Percentiles rank a stretch among this genome's conserved stretches.
These are phyloP conservation scores for Urochloa ruziziensis DNA, from an alignment of 176 grass and related monocot species.

Conservation along the genomic window DNA sequence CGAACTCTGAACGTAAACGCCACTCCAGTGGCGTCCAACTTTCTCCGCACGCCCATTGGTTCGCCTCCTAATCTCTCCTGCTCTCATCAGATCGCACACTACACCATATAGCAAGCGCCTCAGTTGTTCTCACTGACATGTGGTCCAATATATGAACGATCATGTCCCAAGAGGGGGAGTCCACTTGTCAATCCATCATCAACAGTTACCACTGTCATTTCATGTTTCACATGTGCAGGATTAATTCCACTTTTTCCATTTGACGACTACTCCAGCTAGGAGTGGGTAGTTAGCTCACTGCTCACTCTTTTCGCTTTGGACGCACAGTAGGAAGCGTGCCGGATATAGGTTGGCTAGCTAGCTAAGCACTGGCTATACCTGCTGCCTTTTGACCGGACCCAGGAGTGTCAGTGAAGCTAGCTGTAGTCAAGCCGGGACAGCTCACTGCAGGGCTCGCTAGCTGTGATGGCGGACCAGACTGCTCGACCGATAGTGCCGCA, in stretches of 20 bases:
- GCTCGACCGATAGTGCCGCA: neutral
- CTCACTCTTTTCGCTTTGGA: neutral
- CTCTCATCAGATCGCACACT: neutral
- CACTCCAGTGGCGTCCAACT: neutral
- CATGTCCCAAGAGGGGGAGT: neutral
- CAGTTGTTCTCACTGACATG: neutral
- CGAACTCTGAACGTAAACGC: neutral
- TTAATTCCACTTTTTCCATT: neutral
- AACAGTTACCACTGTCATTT: neutral
- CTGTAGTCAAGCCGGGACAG: conserved; percentile 45
- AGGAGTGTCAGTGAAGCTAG: conserved; percentile 38
- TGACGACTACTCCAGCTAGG: neutral
- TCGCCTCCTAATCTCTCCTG: neutral
- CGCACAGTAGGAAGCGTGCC: neutral
- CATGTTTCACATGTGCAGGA: neutral
- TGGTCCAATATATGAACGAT: neutral
- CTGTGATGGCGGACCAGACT: conserved; percentile 17
- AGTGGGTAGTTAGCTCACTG: neutral
- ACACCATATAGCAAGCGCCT: no score
- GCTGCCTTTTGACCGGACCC: conserved; percentile 39
- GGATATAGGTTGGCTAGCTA: conserved; percentile 1
- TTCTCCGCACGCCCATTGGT: neutral
- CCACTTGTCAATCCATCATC: neutral
- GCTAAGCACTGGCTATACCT: neutral
- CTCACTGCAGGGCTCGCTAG: conserved; percentile 28